Conservation (phyloP, 768 basidiomycete species). For the Pleurotus citrinopileatus region DNA sequence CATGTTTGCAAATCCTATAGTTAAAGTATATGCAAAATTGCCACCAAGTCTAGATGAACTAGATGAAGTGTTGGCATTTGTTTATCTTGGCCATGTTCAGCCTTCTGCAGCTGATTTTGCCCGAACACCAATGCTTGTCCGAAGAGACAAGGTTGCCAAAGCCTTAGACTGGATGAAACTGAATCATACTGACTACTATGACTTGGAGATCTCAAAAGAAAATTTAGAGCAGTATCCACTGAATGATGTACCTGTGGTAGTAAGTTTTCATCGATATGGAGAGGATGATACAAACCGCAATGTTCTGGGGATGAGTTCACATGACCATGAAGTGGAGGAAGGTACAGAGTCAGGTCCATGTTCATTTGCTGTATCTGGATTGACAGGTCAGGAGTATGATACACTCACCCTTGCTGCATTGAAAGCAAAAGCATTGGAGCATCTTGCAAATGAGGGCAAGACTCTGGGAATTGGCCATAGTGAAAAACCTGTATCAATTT, state of each 20-base stretch:
- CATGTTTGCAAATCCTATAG: neutral
- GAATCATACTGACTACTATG: conserved; percentile 8
- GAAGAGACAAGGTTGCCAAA: conserved; percentile 1
- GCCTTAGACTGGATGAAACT: conserved; percentile 12
- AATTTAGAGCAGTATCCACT: neutral
- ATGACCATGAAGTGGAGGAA: conserved; percentile 16
- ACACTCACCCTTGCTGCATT: conserved; percentile 15
- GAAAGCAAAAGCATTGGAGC: conserved; percentile 21
- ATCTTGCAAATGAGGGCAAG: conserved; percentile 14
- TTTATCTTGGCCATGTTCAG: conserved; percentile 10
- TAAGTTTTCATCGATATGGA: conserved; percentile 12
- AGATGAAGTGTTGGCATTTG: conserved; percentile 17
- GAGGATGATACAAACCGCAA: neutral
- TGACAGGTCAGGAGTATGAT: conserved; percentile 21
- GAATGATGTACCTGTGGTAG: neutral
- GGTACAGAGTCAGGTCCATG: conserved; percentile 26
- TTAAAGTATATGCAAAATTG: neutral
- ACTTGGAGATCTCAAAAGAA: neutral
- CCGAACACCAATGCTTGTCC: conserved; percentile 19
- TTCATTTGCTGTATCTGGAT: conserved; percentile 34
- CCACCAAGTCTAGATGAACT: neutral
- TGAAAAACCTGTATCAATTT: conserved; percentile 17
- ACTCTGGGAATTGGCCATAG: conserved; percentile 20
- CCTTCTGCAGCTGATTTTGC: neutral
- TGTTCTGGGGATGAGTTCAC: neutral